phyloP scores from a whole-genome alignment of 768 basidiomycete species.

The Butyriboletus loyo region DNA sequence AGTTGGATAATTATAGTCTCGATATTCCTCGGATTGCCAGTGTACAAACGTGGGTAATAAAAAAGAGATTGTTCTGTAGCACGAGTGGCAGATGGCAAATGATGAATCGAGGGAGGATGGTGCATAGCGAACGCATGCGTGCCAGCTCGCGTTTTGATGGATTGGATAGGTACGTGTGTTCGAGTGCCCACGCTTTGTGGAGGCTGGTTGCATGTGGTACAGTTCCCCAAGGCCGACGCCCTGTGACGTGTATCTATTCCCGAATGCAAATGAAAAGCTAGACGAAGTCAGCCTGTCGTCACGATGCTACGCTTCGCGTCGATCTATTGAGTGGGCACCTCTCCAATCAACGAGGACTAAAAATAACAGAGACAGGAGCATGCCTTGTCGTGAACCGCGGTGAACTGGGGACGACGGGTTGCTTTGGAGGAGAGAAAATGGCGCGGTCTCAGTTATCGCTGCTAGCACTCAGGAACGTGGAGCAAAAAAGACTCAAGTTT shows the following conservation, averaged over 20 bases:
- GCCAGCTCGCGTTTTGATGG: background rate
- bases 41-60: background rate
- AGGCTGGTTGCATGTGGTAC: background rate
- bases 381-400: background rate
- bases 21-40: background rate
- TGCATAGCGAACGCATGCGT: background rate
- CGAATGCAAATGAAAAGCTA: background rate
- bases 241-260: background rate
- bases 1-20: background rate
- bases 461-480: constrained; percentile 1
- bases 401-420: background rate
- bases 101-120: background rate
- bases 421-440: background rate
- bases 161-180: background rate
- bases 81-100: background rate
- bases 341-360: background rate
- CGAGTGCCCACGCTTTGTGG: background rate
- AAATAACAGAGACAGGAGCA: background rate
- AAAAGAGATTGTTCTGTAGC: background rate
- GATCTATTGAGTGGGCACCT: background rate
- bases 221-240: background rate
- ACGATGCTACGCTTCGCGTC: constrained; percentile 1
- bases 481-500: constrained; percentile 27
- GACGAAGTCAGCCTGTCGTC: too few relatives aligned
- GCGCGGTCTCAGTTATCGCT: background rate